These are phyloP conservation scores for Ustilago lituana DNA, from an alignment of 1,284 basidiomycete genomes.

Conservation along the genomic window DNA sequence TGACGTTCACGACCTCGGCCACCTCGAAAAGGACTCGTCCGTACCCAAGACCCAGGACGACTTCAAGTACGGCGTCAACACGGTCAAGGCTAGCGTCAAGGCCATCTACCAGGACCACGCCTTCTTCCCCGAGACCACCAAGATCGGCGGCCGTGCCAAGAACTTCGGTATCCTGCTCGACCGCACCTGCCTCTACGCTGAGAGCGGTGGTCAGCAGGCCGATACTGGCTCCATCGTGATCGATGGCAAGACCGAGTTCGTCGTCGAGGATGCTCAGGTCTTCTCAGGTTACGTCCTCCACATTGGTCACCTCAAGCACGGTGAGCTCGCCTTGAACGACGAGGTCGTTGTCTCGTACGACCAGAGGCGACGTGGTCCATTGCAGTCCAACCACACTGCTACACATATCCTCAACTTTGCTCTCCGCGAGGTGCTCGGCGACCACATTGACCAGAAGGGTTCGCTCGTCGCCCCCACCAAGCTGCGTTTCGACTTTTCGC, in stretches of 20 bases:
- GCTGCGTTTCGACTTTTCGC: constrained; percentile 97
- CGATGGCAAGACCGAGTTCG: constrained; percentile 90
- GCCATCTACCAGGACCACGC: constrained; percentile 85
- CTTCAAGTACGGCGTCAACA: constrained; percentile 81
- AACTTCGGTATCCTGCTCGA: constrained; percentile 89
- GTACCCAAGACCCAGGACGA: constrained; percentile 95
- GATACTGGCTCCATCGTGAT: constrained; percentile 95
- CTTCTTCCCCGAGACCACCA: constrained; percentile 71
- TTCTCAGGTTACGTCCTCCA: constrained; percentile 88
- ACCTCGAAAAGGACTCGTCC: constrained; percentile 79
- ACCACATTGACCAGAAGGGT: constrained; percentile 97
- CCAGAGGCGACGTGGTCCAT: constrained; percentile 84
- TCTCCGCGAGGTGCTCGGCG: constrained; percentile 90
- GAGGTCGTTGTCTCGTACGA: constrained; percentile 80
- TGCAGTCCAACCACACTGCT: constrained; percentile 97
- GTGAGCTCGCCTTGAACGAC: constrained; percentile 76
- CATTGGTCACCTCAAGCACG: constrained; percentile 84
- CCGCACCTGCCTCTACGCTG: constrained; percentile 96
- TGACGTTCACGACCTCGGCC: constrained; percentile 93
- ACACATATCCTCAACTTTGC: constrained; percentile 97
- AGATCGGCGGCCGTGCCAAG: constrained; percentile 70
- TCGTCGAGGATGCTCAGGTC: constrained; percentile 89
- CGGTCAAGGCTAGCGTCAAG: constrained; percentile 78
- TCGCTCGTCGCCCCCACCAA: constrained; percentile 95
- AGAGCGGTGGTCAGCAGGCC: constrained; percentile 95